These are phyloP conservation scores for Stephanodiscus minutulus DNA, from an alignment of 108 stramenopile species.

Conservation along the genomic window DNA sequence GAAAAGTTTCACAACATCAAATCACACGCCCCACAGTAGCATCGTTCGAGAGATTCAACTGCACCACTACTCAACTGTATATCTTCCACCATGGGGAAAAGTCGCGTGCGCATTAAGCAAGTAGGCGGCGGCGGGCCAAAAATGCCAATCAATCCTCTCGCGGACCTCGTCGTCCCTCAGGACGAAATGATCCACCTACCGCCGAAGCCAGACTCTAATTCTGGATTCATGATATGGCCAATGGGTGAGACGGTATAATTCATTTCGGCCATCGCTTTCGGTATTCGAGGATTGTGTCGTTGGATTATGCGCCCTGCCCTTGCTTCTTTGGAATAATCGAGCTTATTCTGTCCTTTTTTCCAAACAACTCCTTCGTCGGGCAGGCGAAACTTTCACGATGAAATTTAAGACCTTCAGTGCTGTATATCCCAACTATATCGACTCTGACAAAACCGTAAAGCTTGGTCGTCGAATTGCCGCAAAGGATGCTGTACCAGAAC, in stretches of 20 bases:
- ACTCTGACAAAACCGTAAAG: conserved; percentile 75
- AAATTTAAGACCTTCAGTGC: conserved; percentile 56
- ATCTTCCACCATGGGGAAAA: conserved; percentile 64
- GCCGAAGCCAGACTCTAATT: conserved; percentile 64
- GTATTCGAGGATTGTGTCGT: background rate
- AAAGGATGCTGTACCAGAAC: conserved; percentile 66
- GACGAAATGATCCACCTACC: conserved; percentile 77
- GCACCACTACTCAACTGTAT: background rate
- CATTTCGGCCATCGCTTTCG: conserved; percentile 9
- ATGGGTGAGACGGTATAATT: conserved; percentile 54
- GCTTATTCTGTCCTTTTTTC: background rate
- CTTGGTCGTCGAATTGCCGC: conserved; percentile 68
- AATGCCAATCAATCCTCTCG: conserved; percentile 63
- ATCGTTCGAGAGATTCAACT: no score
- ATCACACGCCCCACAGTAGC: background rate
- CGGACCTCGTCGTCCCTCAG: conserved; percentile 55
- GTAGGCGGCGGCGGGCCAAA: conserved; percentile 63
- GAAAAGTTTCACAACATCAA: no score
- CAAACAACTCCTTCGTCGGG: background rate
- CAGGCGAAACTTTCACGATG: conserved; percentile 75
- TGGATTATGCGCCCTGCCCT: background rate
- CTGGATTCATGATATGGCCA: conserved; percentile 73
- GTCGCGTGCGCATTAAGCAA: conserved; percentile 75
- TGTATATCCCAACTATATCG: conserved; percentile 83
- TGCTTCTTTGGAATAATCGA: background rate